phyloP scores from a whole-genome alignment of 441 rosid genomes.

The Erysimum pusillum region DNA sequence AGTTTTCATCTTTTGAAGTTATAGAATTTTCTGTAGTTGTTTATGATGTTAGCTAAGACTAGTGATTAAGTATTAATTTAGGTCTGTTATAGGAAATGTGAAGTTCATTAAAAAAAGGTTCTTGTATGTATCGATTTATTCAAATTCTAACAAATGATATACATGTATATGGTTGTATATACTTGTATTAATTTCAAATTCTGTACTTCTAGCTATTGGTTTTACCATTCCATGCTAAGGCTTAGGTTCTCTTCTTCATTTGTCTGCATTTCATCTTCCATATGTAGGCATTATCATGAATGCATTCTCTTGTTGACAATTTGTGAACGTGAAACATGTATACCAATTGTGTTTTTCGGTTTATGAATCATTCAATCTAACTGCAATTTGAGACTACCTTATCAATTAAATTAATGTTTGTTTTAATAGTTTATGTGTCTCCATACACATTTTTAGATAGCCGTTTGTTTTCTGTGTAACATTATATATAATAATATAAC shows the following conservation, averaged over 20 bases:
- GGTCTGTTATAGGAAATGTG: background rate
- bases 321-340: background rate
- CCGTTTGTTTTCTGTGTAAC: background rate
- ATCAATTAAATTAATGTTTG: too few relatives aligned
- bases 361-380: too few relatives aligned
- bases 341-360: background rate
- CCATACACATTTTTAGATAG: background rate
- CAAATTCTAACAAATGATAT: background rate
- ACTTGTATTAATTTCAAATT: background rate
- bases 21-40: background rate
- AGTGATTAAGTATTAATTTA: background rate
- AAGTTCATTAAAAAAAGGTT: background rate
- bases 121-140: background rate
- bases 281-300: background rate
- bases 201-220: background rate
- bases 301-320: background rate
- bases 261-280: background rate
- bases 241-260: background rate
- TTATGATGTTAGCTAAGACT: background rate
- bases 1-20: conserved; percentile 16
- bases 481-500: background rate
- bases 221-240: background rate
- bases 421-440: background rate
- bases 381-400: too few relatives aligned
- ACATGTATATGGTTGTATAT: background rate